Base-by-base conservation (phyloP, 73 alveolate species). In the Paramecium primaurelia region DNA sequence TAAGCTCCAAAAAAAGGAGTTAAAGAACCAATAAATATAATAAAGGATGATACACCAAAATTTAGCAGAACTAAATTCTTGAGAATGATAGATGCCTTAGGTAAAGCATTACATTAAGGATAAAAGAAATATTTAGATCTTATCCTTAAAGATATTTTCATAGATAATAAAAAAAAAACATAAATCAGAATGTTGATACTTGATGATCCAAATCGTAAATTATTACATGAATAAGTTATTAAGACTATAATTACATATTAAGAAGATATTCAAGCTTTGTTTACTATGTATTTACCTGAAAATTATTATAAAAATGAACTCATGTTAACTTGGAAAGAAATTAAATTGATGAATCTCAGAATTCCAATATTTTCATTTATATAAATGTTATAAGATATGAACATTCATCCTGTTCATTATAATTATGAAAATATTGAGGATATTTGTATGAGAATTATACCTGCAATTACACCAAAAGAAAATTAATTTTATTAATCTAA, bases 321-420 rank as follows among this genome's bases (percentile, higher is more conserved):
- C 11, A 80, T 80, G 91, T 49, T 80, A 80, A 47, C 71, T 5
- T 80, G 91, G 91, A 80, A 80, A 8, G 91, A 80, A 47, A 59
- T 77, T 44, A 77, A 38, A 20, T 44, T 77, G 9, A 77, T 77
- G 89, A 80, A 80, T 45, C 47, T 80, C 25, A 80, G 77, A 80
- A 45, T 80, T 26, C 91, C 91, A 8, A 42, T 47, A 45, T 44
- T 11, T 4, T 44, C 44, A 47, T 20, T 49, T 18, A 80, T 80
- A 1, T 7, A 45, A 9, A 25, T 80, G 77, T 8, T 47, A 5
- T 22, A 42, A 20, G 91, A 80, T 45, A 42, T 44, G 44, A 36
- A 18, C 12, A 80, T 80, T 28, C 44, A 42, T 25, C 91, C 91
- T 14, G 30, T 14, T 44, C 91, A 80, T 26, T 80, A 80, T 26